Base-by-base conservation (phyloP, 495 filamentous ascomycete genomes). In the Xylaria curta region DNA sequence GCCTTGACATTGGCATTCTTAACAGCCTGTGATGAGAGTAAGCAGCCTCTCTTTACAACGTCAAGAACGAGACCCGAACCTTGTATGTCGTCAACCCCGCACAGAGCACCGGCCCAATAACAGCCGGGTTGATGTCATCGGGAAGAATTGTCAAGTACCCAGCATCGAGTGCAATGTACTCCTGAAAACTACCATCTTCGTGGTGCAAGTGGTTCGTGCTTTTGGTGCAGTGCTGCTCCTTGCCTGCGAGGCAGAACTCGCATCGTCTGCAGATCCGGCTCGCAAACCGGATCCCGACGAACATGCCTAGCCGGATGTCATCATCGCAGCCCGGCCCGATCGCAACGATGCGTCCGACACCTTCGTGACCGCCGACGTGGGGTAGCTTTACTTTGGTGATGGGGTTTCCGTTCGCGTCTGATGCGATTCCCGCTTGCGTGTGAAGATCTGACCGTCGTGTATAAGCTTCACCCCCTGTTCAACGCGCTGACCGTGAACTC, bases 311-410 rank as follows among this genome's bases (percentile, higher is more conserved):
- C 42, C 81, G 79, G 10, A 86, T 72, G 75, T 33, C 73, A 46
- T 21, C 74, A 42, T 54, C 82, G 19, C 66, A 68, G 26, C 73
- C 73, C 71, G 82, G 77, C 4, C 85, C 84, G 10, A 87, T 72
- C 0, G 78, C 76, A 5, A 87, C 72, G 24, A 86, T 83, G 1
- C 78, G 78, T 0, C 84, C 85, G 24, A 87, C 76, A 15, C 85
- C 85, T 74, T 87, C 83, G 70, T 87, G 85, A 8, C 84, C 84
- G 17, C 84, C 85, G 28, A 87, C 75, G 56, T 87, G 84, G 0
- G 84, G 85, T 2, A 86, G 75, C 51, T 87, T 87, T 73, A 85
- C 82, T 8, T 82, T 79, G 1, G 81, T 83, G 21, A 85, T 86
- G 3, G 85, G 85, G 12, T 76, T 82, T 24, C 85, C 84, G 61